phyloP scores from a whole-genome alignment of 2,329 filamentous ascomycete genomes.

The Zymoseptoria ardabiliae region DNA sequence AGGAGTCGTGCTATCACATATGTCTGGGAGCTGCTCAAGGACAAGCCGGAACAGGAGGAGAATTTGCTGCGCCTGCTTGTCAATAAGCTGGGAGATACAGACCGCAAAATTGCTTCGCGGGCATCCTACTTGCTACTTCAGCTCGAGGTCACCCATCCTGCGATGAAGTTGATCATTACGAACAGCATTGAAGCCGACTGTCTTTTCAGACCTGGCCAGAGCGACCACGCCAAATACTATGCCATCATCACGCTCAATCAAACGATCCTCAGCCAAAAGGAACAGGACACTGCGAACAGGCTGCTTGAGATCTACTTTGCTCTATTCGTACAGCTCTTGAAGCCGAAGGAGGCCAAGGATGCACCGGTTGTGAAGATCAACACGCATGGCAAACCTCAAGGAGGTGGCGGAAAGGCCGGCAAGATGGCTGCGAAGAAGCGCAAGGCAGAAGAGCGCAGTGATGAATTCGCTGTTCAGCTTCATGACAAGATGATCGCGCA shows the following conservation, averaged over 20 bases:
- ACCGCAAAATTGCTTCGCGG: constrained; percentile 90
- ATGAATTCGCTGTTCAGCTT: constrained; percentile 50
- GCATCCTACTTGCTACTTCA: constrained; percentile 92
- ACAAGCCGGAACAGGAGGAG: constrained; percentile 95
- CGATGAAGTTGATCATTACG: constrained; percentile 88
- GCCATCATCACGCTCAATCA: constrained; percentile 96
- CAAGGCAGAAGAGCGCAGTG: constrained; percentile 33
- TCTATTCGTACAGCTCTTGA: constrained; percentile 75
- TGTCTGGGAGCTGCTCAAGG: constrained; percentile 81
- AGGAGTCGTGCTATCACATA: constrained; percentile 82
- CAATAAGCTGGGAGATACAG: constrained; percentile 92
- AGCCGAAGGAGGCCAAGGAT: constrained; percentile 42
- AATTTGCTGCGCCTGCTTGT: constrained; percentile 86
- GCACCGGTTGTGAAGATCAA: constrained; percentile 14
- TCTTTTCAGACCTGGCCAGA: constrained; percentile 80
- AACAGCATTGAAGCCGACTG: constrained; percentile 80
- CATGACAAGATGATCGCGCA: constrained; percentile 89
- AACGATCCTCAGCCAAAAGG: constrained; percentile 79
- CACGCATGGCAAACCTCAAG: constrained; percentile 37
- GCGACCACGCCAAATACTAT: constrained; percentile 84
- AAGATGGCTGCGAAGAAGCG: constrained; percentile 46
- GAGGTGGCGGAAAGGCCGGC: constrained; percentile 47
- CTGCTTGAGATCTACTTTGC: constrained; percentile 88
- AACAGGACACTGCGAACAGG: constrained; percentile 70
- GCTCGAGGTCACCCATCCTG: constrained; percentile 76